These are phyloP conservation scores for Streptanthus diversifolius DNA, from an alignment of 345 rosid genomes.

Conservation along the genomic window DNA sequence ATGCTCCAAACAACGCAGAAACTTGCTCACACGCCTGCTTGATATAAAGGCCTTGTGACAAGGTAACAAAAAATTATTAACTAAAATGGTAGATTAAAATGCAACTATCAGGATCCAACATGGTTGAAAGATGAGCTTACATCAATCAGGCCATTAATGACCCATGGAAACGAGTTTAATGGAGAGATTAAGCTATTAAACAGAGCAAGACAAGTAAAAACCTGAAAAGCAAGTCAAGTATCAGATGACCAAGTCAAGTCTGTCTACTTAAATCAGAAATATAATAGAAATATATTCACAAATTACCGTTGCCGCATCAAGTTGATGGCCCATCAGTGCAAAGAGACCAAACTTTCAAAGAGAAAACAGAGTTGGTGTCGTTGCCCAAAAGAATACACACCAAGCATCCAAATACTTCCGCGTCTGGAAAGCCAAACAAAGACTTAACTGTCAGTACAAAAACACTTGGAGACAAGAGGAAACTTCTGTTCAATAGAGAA, in stretches of 20 bases:
- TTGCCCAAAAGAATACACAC: constrained; percentile 99
- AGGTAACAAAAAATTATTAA: constrained; percentile 10
- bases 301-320: constrained; percentile 87
- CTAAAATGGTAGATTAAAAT: neutral
- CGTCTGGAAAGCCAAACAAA: constrained; percentile 46
- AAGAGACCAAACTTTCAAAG: constrained; percentile 79
- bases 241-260: neutral
- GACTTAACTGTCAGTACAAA: neutral
- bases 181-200: constrained; percentile 88
- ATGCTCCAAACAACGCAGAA: constrained; percentile 58
- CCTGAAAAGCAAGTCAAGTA: constrained; percentile 43
- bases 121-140: constrained; percentile 48
- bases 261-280: neutral
- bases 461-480: neutral
- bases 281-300: neutral
- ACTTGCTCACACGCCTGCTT: constrained; percentile 70
- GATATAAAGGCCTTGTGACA: constrained; percentile 76
- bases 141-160: constrained; percentile 89
- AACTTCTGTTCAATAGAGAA: neutral
- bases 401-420: constrained; percentile 94
- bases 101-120: neutral
- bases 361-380: constrained; percentile 92
- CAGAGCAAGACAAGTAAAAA: constrained; percentile 89
- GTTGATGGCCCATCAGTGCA: constrained; percentile 85
- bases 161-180: constrained; percentile 95